Evolutionary conservation across 75 land plant genomes (phyloP).

Genomic region (Sequoia sempervirens): DNA sequence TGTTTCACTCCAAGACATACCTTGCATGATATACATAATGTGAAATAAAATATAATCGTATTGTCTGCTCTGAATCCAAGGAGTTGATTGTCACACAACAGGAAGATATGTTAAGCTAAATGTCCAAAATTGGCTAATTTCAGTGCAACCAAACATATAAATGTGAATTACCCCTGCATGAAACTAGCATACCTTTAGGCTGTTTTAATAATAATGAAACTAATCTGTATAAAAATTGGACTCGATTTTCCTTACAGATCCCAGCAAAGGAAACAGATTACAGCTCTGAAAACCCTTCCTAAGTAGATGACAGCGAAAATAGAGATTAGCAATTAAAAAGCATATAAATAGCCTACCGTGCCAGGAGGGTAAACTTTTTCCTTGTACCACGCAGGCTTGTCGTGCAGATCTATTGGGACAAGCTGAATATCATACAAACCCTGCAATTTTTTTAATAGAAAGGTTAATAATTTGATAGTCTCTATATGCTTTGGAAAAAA

Average conservation of each 20-base stretch:
- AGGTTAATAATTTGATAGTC: background rate
- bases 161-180: too few relatives aligned
- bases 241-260: too few relatives aligned
- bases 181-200: too few relatives aligned
- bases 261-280: background rate
- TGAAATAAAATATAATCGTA: background rate
- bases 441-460: background rate
- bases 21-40: background rate
- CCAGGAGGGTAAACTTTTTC: constrained; percentile 69
- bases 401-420: constrained; percentile 52
- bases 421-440: constrained; percentile 61
- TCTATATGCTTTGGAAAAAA: background rate
- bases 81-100: too few relatives aligned
- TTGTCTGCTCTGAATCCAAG: too few relatives aligned
- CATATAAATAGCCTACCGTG: constrained; percentile 34
- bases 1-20: background rate
- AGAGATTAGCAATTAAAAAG: background rate
- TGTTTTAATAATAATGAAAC: too few relatives aligned
- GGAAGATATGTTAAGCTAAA: too few relatives aligned
- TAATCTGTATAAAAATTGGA: too few relatives aligned
- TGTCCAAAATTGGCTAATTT: too few relatives aligned
- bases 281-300: background rate
- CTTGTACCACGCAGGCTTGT: constrained; percentile 77
- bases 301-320: background rate
- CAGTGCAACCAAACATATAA: too few relatives aligned